Base-by-base conservation (phyloP, 108 stramenopile species). In the Discostella stelligeroides region DNA sequence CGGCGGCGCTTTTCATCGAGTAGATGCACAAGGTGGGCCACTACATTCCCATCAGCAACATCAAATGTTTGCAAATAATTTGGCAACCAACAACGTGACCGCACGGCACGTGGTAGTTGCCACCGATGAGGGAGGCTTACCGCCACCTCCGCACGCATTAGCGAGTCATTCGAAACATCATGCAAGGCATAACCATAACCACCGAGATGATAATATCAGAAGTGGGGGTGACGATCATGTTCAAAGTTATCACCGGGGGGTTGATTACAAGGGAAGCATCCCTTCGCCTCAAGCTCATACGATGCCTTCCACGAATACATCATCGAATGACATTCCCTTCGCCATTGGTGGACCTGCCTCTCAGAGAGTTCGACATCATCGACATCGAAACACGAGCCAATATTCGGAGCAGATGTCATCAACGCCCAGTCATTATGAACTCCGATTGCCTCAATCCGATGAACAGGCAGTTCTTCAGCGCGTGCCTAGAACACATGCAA, bases 111-210 rank as follows among this genome's bases (percentile, higher is more conserved):
- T 76, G 9, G 50, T 57, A 14, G 75, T 69, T 7, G 68, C 75
- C 15, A 53, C 67, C 25, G 75, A 76, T 57, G 67, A 58, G 49
- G 60, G 41, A 17, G 45, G 43, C 27, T 41, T 42, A 14, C 55
- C 53, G 37, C 61, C 67, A 37, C 75, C 75, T 10, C 46, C 66
- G 20, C 51, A 59, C 21, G 27, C 67, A 9, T 63, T 34, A 13
- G 29, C 42, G 38, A 43, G 60, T 41, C 75, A 69, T 63, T 62
- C 45, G 62, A 47, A 60, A 40, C 55, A 68, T 48, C 75, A 68
- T 66, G 62, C 62, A 24, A 76, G 75, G 45, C 75, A 76, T 76
- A 39, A 62, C 30, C 67, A 76, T 57, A 61, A 76, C 51, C 62
- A 66, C 41, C 73, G 47, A 21, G 27, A 11, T 24, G n/a, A n/a